Percentiles rank a stretch among this genome's conserved stretches.
These are phyloP conservation scores for Lunasporangiospora selenospora DNA, from an alignment of 192 early-diverging fungal genomes.

Conservation along the genomic window DNA sequence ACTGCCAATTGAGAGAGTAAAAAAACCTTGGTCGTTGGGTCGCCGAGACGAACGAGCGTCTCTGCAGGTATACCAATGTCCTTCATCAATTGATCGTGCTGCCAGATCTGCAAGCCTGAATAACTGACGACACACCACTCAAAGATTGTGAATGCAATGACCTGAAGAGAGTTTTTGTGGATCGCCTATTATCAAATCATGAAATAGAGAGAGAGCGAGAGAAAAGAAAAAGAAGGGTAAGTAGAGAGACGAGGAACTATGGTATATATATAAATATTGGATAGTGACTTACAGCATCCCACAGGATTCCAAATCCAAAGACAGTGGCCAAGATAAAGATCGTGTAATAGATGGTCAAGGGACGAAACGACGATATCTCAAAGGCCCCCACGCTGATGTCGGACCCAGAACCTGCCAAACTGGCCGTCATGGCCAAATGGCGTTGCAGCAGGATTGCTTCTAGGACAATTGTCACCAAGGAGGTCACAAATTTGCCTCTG, in stretches of 20 bases:
- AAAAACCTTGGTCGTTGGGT: conserved; percentile 9
- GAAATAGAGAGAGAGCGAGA: no score
- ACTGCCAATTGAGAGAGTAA: conserved; percentile 30
- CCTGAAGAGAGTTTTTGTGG: conserved; percentile 41
- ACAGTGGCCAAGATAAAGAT: conserved; percentile 36
- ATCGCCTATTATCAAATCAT: no score
- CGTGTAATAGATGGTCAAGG: conserved; percentile 26
- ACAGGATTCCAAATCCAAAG: conserved; percentile 33
- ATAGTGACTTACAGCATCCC: conserved; percentile 36
- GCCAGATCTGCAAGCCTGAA: conserved; percentile 40
- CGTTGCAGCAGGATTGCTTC: conserved; percentile 23
- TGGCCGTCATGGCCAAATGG: conserved; percentile 6
- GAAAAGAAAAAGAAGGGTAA: no score
- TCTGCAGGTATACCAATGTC: conserved; percentile 21
- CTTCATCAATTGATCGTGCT: conserved; percentile 33
- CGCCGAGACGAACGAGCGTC: background rate
- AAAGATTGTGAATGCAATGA: conserved; percentile 37
- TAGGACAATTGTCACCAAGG: conserved; percentile 20
- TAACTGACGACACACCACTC: conserved; percentile 44
- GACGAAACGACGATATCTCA: conserved; percentile 34
- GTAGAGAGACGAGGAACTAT: no score
- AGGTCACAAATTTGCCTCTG: conserved; percentile 13
- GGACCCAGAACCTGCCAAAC: background rate
- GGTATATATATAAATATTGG: no score
- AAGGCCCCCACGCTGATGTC: background rate